Base-by-base conservation (phyloP, 2,329 filamentous ascomycete genomes). In the Trichoderma hamatum region DNA sequence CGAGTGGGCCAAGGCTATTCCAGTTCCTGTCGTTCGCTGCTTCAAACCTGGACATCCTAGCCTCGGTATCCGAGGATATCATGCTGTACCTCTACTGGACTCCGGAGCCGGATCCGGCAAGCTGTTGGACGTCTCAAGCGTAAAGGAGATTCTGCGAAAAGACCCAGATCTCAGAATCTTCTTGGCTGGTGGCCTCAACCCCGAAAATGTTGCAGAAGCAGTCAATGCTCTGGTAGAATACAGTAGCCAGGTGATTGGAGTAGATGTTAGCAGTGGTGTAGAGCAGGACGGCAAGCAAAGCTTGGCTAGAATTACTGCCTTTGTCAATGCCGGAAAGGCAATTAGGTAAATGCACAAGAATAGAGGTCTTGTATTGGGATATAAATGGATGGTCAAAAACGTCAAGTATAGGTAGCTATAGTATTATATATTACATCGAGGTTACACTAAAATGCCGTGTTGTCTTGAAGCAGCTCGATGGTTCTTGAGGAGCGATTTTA, bases 251-350 rank as follows among this genome's bases (percentile, higher is more conserved):
- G 87, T 97, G 14, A 82, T 94, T 39, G 94, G 91, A 2, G 92
- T 99, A 3, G 96, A 99, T 82, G 93, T 97, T 24, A 97, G 94
- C 79, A 97, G 93, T 76, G 96, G 96, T 0, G 94, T 99, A 2
- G 96, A 98, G 80, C 89, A 89, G 43, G 87, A 91, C 73, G 95
- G 94, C 2, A 84, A 88, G 76, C 96, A 99, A 80, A 92, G 90
- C 79, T 75, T 95, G 69, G 87, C 88, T 21, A 96, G 91, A 82
- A 98, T 99, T 73, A 83, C 84, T 72, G 88, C 86, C 4, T 99
- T 99, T 80, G 84, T 98, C 51, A 86, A 88, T 76, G 88, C 89
- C 43, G 92, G 90, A 0, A 96, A 96, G 79, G 79, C 80, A 36
- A 82, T 87, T 69, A 80, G 83, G 76, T 86, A 83, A 28, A 61